Percentiles rank a stretch among this genome's conserved stretches.
Conservation (phyloP, 208 protist genomes). For the Trypanosoma caninum region DNA sequence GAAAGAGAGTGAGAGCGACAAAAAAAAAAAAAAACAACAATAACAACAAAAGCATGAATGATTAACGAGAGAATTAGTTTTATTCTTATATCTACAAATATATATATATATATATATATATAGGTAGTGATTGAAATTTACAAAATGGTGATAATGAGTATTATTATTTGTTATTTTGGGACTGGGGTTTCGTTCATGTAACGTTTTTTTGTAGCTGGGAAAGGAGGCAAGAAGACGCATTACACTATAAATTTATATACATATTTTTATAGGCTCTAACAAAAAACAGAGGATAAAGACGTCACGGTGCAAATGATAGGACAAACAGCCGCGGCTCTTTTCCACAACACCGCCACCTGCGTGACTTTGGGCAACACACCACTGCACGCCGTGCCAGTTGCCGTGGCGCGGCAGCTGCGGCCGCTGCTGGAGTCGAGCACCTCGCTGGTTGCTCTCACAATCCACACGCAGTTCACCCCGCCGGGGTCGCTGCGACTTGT, state of each 20-base stretch:
- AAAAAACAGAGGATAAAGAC: neutral
- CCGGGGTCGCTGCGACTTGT: conserved; percentile 42
- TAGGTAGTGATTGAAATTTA: too few relatives aligned
- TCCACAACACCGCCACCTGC: conserved; percentile 34
- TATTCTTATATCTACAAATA: too few relatives aligned
- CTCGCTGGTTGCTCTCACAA: conserved; percentile 37
- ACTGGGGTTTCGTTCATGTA: too few relatives aligned
- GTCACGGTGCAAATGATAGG: neutral
- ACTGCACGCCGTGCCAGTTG: conserved; percentile 37
- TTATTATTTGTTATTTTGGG: too few relatives aligned
- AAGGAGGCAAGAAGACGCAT: too few relatives aligned
- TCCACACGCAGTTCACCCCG: conserved; percentile 47
- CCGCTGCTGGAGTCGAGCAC: conserved; percentile 38
- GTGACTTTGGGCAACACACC: conserved; percentile 51
- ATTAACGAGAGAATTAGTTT: too few relatives aligned
- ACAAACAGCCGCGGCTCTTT: conserved; percentile 10
- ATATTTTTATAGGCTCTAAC: neutral
- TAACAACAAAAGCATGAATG: too few relatives aligned
- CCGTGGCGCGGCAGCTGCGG: conserved; percentile 33
- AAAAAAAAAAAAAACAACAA: too few relatives aligned
- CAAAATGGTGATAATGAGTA: too few relatives aligned
- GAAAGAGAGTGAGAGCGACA: too few relatives aligned
- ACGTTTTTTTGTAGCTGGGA: too few relatives aligned
- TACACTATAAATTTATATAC: neutral
- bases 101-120: too few relatives aligned